phyloP scores from a whole-genome alignment of 306 rosid genomes.

The Castanea crenata region DNA sequence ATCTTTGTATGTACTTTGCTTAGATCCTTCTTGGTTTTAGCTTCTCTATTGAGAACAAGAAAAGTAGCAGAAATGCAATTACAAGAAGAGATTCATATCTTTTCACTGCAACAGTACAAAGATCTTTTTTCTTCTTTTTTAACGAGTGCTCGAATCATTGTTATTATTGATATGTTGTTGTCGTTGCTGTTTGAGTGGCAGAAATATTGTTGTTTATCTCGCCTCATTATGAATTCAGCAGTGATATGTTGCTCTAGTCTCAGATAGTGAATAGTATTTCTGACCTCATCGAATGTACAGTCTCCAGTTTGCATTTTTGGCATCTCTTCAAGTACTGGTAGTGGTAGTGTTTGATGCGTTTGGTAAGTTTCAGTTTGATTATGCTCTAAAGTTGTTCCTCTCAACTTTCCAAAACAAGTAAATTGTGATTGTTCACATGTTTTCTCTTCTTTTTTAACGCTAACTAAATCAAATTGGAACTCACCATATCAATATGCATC shows the following conservation, averaged over 20 bases:
- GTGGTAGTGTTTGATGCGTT: slow-evolving; percentile 9
- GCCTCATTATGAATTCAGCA: slow-evolving; percentile 16
- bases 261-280: slow-evolving; percentile 4
- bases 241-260: slow-evolving; percentile 9
- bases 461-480: slow-evolving; percentile 2
- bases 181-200: not conserved
- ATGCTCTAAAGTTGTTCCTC: not conserved
- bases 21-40: slow-evolving; percentile 18
- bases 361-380: slow-evolving; percentile 16
- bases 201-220: slow-evolving; percentile 14
- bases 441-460: not conserved
- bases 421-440: slow-evolving; percentile 20
- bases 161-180: not conserved
- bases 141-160: too few relatives aligned
- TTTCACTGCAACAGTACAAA: slow-evolving; percentile 21
- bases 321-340: not conserved
- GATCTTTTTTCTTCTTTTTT: not conserved
- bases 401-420: not conserved
- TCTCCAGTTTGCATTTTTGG: slow-evolving; percentile 21
- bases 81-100: slow-evolving; percentile 27
- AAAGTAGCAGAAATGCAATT: slow-evolving; percentile 31
- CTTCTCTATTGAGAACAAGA: slow-evolving; percentile 15
- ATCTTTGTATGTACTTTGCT: slow-evolving; percentile 23
- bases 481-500: not conserved
- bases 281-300: slow-evolving; percentile 24